Conservation (phyloP, 2,329 filamentous ascomycete genomes). For the Penicillium paneum region DNA sequence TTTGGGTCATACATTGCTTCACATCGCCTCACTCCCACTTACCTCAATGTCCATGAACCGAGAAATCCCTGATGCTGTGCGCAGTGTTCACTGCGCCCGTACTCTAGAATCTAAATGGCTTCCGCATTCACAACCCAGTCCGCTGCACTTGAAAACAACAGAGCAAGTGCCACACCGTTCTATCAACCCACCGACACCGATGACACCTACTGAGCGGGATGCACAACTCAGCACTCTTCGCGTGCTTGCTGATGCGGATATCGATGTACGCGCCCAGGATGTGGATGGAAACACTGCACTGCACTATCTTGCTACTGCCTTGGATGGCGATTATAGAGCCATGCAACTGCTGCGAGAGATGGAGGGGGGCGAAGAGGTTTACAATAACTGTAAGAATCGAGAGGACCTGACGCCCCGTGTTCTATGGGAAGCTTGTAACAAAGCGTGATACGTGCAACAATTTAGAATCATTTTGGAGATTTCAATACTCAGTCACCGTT, state of each 20-base stretch:
- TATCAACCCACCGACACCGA: neutral
- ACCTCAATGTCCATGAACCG: neutral
- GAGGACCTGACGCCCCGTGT: neutral
- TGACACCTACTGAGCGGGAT: neutral
- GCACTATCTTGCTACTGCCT: constrained; percentile 12
- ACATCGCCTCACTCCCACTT: neutral
- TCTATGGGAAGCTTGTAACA: neutral
- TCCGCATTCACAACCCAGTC: neutral
- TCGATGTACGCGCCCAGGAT: constrained; percentile 11
- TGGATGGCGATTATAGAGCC: constrained; percentile 1
- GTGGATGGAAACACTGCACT: constrained; percentile 15
- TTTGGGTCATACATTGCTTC: neutral
- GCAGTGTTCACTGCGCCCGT: neutral
- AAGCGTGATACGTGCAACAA: neutral
- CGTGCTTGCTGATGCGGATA: neutral
- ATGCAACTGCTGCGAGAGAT: neutral
- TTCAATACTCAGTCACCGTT: no score
- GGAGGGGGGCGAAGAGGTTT: neutral
- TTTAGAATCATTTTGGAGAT: no score
- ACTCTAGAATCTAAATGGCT: neutral
- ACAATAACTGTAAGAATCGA: neutral
- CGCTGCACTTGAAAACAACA: neutral
- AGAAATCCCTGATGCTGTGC: neutral
- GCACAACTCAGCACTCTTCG: neutral
- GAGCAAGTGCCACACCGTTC: neutral